Percentiles rank a stretch among this genome's conserved stretches.
phyloP scores from a whole-genome alignment of 805 yeast species.

The Candida rishiriensis region DNA sequence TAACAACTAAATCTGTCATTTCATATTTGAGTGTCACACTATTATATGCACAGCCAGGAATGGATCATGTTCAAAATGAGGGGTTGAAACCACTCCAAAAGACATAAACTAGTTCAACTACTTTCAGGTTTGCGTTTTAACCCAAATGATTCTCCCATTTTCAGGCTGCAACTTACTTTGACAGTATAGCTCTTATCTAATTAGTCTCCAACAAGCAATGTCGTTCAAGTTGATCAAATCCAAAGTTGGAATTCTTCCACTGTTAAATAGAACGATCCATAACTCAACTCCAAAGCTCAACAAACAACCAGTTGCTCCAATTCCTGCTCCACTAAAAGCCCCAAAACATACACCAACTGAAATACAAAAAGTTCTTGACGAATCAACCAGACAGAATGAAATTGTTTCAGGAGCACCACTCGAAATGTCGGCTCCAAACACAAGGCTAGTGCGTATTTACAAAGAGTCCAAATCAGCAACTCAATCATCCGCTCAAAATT shows the following conservation, averaged over 20 bases:
- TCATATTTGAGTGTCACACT: too few species aligned
- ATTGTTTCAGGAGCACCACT: conserved; percentile 72
- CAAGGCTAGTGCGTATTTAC: conserved; percentile 69
- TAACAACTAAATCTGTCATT: too few species aligned
- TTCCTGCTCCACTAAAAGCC: not conserved
- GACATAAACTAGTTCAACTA: too few species aligned
- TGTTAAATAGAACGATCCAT: not conserved
- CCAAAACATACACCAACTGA: not conserved
- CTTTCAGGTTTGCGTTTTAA: too few species aligned
- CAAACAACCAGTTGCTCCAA: not conserved
- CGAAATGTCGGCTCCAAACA: conserved; percentile 45
- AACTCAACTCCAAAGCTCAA: not conserved
- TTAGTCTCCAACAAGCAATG: not conserved
- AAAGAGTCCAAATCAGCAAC: conserved; percentile 78
- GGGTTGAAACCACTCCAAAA: too few species aligned
- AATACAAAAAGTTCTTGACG: conserved; percentile 3
- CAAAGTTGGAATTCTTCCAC: conserved; percentile 3
- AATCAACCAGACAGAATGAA: conserved; percentile 39
- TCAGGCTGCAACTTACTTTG: too few species aligned
- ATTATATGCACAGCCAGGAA: too few species aligned
- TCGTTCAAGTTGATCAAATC: not conserved
- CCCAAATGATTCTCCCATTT: too few species aligned
- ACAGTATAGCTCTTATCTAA: too few species aligned
- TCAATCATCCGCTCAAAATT: conserved; percentile 60
- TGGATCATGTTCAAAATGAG: too few species aligned